Percentiles rank a stretch among this genome's conserved stretches.
Conservation (phyloP, 306 rosid genomes). For the Gastrolobium bilobum region DNA sequence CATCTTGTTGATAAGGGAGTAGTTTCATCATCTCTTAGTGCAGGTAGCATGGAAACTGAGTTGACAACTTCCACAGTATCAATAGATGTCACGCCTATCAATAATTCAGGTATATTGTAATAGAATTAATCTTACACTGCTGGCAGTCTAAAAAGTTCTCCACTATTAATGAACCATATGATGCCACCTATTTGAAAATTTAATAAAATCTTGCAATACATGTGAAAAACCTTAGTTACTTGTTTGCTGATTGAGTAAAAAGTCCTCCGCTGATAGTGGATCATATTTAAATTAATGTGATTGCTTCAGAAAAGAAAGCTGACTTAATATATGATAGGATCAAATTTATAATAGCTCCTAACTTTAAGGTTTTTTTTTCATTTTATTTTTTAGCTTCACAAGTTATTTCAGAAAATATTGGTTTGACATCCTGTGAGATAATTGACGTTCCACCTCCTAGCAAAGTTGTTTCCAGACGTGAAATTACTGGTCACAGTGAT, state of each 20-base stretch:
- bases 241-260: constrained; percentile 34
- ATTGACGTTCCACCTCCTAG: constrained; percentile 56
- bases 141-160: not conserved
- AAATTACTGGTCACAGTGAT: constrained; percentile 50
- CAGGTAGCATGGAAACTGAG: constrained; percentile 53
- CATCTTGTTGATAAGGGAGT: constrained; percentile 52
- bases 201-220: constrained; percentile 13
- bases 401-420: constrained; percentile 47
- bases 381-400: constrained; percentile 62
- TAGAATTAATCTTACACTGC: constrained; percentile 27
- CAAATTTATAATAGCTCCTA: constrained; percentile 4
- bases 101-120: constrained; percentile 69
- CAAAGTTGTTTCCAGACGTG: constrained; percentile 48
- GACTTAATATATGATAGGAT: constrained; percentile 20
- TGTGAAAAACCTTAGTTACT: constrained; percentile 12
- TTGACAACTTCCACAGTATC: constrained; percentile 49
- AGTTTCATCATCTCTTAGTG: constrained; percentile 52
- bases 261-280: constrained; percentile 4
- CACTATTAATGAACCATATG: constrained; percentile 26
- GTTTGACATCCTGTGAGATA: constrained; percentile 48
- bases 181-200: not conserved
- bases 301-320: constrained; percentile 32
- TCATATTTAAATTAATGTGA: not conserved
- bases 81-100: constrained; percentile 41
- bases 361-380: constrained; percentile 30